Conservation (phyloP, 257 asterid species). For the Gynochthodes officinalis region DNA sequence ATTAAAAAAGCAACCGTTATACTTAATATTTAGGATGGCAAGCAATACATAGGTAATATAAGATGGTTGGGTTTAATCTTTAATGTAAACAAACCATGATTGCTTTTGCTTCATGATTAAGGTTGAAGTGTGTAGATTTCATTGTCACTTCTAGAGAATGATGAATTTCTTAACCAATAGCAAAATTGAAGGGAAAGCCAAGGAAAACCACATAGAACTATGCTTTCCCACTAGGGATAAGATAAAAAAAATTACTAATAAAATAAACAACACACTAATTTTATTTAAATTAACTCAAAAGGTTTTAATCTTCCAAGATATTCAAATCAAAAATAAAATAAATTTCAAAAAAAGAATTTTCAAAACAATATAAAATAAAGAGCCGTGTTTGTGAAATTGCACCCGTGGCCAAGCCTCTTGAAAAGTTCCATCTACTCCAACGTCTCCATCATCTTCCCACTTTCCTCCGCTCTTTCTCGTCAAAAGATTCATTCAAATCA, state of each 20-base stretch:
- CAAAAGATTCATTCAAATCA: conserved; percentile 19
- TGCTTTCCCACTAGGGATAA: no score
- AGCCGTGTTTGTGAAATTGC: not conserved
- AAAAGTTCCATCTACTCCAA: not conserved
- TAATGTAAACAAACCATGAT: not conserved
- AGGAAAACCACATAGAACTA: no score
- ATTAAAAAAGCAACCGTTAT: no score
- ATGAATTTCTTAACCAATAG: not conserved
- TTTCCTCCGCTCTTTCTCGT: conserved; percentile 11
- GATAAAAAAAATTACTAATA: no score
- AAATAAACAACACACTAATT: no score
- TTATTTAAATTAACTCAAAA: not conserved
- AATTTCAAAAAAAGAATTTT: not conserved
- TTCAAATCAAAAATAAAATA: not conserved
- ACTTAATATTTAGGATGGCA: no score
- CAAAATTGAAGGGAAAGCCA: no score
- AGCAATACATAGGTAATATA: no score
- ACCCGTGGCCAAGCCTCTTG: conserved; percentile 10
- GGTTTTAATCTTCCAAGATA: not conserved
- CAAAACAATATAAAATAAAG: not conserved
- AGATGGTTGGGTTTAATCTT: not conserved
- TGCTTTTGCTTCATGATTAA: not conserved
- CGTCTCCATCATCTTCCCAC: conserved; percentile 5
- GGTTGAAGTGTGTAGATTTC: not conserved
- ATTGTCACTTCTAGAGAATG: not conserved